Percentiles rank a stretch among this genome's conserved stretches.
phyloP scores from a whole-genome alignment of 106 monocot genomes.

The Hemerocallis citrina region DNA sequence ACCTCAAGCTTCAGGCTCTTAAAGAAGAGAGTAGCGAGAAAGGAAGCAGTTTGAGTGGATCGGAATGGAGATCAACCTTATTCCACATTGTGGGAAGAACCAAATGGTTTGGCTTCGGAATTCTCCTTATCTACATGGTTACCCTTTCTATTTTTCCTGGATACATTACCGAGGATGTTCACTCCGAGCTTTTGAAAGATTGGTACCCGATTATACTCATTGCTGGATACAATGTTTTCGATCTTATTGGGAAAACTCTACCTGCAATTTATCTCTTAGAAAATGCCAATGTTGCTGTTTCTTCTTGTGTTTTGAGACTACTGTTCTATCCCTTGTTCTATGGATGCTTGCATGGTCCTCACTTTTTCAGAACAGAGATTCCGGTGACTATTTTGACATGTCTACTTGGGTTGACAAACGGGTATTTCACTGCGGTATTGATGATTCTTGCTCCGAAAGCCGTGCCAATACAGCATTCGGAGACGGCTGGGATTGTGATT shows the following conservation, averaged over 20 bases:
- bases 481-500: conserved; percentile 45
- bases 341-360: conserved; percentile 37
- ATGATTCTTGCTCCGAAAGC: conserved; percentile 55
- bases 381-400: conserved; percentile 42
- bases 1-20: conserved; percentile 26
- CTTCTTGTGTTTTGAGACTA: conserved; percentile 23
- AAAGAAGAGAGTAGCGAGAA: conserved; percentile 22
- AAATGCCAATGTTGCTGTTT: conserved; percentile 26
- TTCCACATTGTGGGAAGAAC: conserved; percentile 28
- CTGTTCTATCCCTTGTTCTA: conserved; percentile 49
- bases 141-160: conserved; percentile 57
- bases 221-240: conserved; percentile 43
- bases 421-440: conserved; percentile 40
- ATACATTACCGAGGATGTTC: conserved; percentile 54
- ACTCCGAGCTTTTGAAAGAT: conserved; percentile 39
- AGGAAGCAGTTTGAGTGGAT: conserved; percentile 7
- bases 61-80: conserved; percentile 33
- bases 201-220: conserved; percentile 57
- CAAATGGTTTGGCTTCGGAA: conserved; percentile 43
- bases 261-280: conserved; percentile 29
- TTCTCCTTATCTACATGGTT: conserved; percentile 34
- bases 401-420: conserved; percentile 49
- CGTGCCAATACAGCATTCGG: conserved; percentile 54
- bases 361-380: conserved; percentile 38
- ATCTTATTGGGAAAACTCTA: conserved; percentile 42